phyloP scores from a whole-genome alignment of 1,284 basidiomycete species.

The Cystobasidiaceae sp. region DNA sequence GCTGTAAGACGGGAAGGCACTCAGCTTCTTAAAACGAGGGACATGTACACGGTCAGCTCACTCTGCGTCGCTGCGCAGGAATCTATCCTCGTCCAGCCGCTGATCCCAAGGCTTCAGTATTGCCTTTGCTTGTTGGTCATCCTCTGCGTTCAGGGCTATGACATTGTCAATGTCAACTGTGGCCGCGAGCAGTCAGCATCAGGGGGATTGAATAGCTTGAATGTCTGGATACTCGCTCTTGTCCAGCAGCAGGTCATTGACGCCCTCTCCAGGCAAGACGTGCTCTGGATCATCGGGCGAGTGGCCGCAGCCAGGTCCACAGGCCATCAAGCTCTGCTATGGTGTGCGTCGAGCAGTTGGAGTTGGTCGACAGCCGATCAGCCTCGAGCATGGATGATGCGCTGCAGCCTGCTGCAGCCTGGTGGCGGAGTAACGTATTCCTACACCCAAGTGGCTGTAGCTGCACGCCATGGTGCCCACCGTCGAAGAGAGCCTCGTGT shows the following conservation, averaged over 20 bases:
- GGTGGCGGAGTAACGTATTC: no score
- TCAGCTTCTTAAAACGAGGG: not conserved
- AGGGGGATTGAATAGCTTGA: not conserved
- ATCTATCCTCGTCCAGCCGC: slow-evolving; percentile 33
- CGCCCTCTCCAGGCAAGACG: slow-evolving; percentile 26
- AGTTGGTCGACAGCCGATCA: not conserved
- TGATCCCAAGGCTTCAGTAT: slow-evolving; percentile 41
- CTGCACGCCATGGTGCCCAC: not conserved
- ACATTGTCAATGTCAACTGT: slow-evolving; percentile 40
- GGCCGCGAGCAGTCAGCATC: not conserved
- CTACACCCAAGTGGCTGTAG: no score
- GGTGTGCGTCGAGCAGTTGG: not conserved
- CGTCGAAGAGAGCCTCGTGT: slow-evolving; percentile 10
- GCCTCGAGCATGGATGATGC: no score
- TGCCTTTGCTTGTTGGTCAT: slow-evolving; percentile 32
- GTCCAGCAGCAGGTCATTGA: slow-evolving; percentile 12
- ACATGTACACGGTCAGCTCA: not conserved
- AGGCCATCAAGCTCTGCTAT: not conserved
- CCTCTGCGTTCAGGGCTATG: slow-evolving; percentile 38
- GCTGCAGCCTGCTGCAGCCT: no score
- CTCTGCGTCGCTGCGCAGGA: slow-evolving; percentile 18
- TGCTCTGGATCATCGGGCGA: slow-evolving; percentile 24
- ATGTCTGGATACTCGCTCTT: not conserved
- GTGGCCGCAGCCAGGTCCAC: slow-evolving; percentile 20
- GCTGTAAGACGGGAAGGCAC: no score